Evolutionary conservation across 768 basidiomycete species (phyloP), one percentile per base, ranked within the genome.

Genomic region (Amanita pallidorosea): DNA sequence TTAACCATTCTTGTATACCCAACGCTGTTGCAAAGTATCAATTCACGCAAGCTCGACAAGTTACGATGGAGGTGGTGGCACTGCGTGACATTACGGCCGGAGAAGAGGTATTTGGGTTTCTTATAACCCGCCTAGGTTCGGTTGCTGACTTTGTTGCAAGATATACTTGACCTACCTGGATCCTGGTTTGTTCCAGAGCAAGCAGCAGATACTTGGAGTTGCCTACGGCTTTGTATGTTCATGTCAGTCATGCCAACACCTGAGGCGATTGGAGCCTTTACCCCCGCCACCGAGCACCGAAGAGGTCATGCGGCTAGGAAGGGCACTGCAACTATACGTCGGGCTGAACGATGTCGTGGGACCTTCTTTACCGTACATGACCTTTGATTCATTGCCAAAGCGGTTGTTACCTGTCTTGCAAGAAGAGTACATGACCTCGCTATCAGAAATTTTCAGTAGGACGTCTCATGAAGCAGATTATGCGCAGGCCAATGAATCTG

Each of bases 1-100:
- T 90, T 68, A 91, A 91, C 59, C 88, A 91, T 59, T 87, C 85
- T 4, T 91, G 88, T 62, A 57, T 74, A 15, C 86, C 88, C 1
- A 88, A 87, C 56, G 83, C 84, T 13, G 76, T 75, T 22, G 69
- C 77, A 29, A 83, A 77, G 60, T 87, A 84, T 57, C 59, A 64
- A 41, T 65, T 86, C 13, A 58, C 55, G 20, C 60, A 56, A 2
- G 63, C 59, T 7, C 57, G 67, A 37, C 57, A 64, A 3, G 73
- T 78, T 2, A 54, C 55, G 11, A 84, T 90, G 82, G 74, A 85
- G 54, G 67, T 89, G 3, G 69, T 85, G 7, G 77, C 83, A 2
- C 68, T 91, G 48, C 69, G 73, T 9, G 70, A 77, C 51, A 80
- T 90, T 48, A 20, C 47, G 2, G 55, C 61, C 15, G 80, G 70